Percentiles rank a stretch among this genome's conserved stretches.
phyloP scores from a whole-genome alignment of 2,329 filamentous ascomycete genomes.

The Arthrobotrys conoides region DNA sequence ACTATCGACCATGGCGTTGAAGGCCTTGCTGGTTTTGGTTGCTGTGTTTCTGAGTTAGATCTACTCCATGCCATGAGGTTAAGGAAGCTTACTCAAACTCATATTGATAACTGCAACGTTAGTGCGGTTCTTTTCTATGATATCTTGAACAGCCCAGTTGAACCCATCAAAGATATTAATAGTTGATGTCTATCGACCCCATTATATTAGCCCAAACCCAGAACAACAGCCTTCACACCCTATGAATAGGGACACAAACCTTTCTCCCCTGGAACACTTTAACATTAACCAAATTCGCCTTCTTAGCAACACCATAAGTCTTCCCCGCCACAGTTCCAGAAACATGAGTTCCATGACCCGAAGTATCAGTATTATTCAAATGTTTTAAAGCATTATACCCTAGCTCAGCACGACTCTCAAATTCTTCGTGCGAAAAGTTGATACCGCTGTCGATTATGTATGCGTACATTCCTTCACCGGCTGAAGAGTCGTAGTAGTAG shows the following conservation, averaged over 20 bases:
- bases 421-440: constrained; percentile 65
- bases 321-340: constrained; percentile 66
- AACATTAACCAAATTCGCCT: constrained; percentile 68
- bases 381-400: constrained; percentile 66
- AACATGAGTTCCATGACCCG: constrained; percentile 68
- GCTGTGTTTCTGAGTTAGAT: constrained; percentile 61
- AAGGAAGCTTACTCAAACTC: constrained; percentile 29
- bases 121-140: constrained; percentile 66
- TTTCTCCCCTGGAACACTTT: constrained; percentile 70
- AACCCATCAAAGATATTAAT: constrained; percentile 67
- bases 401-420: constrained; percentile 66
- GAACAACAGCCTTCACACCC: constrained; percentile 60
- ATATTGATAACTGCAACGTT: constrained; percentile 37
- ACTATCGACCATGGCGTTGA: constrained; percentile 36
- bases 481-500: constrained; percentile 66
- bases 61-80: neutral
- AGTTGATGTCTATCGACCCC: constrained; percentile 63
- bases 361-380: constrained; percentile 60
- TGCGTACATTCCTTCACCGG: constrained; percentile 66
- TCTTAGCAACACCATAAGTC: constrained; percentile 67
- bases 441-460: constrained; percentile 67
- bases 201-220: constrained; percentile 62
- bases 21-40: constrained; percentile 62
- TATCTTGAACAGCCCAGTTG: constrained; percentile 70
- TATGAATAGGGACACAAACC: constrained; percentile 67